These are phyloP conservation scores for Ceratocystis alfenasii DNA, from an alignment of 2,329 filamentous ascomycete genomes.

Conservation along the genomic window DNA sequence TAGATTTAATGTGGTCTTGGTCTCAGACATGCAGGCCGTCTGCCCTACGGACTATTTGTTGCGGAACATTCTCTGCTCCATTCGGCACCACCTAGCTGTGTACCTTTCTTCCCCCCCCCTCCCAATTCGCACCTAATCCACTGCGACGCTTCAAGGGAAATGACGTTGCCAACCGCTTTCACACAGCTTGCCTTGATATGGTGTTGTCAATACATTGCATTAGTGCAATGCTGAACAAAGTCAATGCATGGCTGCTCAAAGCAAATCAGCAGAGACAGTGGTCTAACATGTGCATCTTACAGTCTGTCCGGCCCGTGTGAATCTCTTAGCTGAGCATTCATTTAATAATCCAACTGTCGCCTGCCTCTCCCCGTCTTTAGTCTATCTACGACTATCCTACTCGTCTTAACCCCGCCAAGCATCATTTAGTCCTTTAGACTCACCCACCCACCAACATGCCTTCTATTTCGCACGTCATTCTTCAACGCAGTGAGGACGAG, in stretches of 20 bases:
- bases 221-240: constrained; percentile 9
- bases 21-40: neutral
- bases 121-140: neutral
- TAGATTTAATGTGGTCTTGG: neutral
- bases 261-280: neutral
- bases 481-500: constrained; percentile 29
- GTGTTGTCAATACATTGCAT: constrained; percentile 17
- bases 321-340: constrained; percentile 22
- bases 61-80: neutral
- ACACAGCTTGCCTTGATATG: neutral
- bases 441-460: constrained; percentile 21
- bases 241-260: neutral
- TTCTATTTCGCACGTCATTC: constrained; percentile 19
- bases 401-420: neutral
- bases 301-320: constrained; percentile 9
- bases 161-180: neutral
- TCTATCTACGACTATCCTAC: neutral
- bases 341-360: constrained; percentile 16
- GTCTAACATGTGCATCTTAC: constrained; percentile 11
- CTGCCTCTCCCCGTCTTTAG: neutral
- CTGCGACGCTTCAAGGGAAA: neutral
- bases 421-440: neutral
- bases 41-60: neutral
- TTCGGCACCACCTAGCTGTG: neutral
- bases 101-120: too few species aligned